These are phyloP conservation scores for Boletellus ananas DNA, from an alignment of 768 basidiomycete species.

Conservation along the genomic window DNA sequence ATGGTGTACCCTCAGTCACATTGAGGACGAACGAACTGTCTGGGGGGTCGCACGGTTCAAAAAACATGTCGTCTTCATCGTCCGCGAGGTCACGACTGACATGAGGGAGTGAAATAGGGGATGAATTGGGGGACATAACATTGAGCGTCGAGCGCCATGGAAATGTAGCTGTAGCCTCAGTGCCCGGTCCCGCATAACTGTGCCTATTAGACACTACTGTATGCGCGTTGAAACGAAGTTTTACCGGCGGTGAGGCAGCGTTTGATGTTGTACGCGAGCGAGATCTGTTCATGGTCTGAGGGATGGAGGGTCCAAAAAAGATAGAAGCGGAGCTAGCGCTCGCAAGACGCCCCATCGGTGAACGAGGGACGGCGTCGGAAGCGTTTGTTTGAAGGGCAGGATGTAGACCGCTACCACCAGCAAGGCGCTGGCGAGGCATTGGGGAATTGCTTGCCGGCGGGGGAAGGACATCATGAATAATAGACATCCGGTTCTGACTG, in stretches of 20 bases:
- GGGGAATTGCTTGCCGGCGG: conserved; percentile 53
- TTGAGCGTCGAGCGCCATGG: conserved; percentile 37
- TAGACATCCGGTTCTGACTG: conserved; percentile 36
- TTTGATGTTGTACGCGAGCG: conserved; percentile 25
- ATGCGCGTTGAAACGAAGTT: conserved; percentile 14
- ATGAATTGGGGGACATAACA: conserved; percentile 49
- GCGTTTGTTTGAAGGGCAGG: conserved; percentile 30
- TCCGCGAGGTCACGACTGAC: conserved; percentile 27
- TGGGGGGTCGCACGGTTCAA: conserved; percentile 39
- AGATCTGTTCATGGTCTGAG: conserved; percentile 23
- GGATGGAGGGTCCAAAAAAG: conserved; percentile 56
- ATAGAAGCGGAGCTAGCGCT: conserved; percentile 54
- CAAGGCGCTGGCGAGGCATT: conserved; percentile 50
- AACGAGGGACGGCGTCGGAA: conserved; percentile 28
- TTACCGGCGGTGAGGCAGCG: conserved; percentile 3
- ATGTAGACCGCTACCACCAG: conserved; percentile 33
- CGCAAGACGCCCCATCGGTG: conserved; percentile 48
- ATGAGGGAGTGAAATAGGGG: conserved; percentile 36
- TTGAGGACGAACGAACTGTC: conserved; percentile 56
- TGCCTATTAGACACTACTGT: conserved; percentile 48
- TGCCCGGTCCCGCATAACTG: conserved; percentile 57
- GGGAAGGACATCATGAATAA: conserved; percentile 31
- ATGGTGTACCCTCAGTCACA: conserved; percentile 55
- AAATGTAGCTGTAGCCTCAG: conserved; percentile 27
- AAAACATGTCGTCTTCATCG: conserved; percentile 58